Evolutionary conservation across 305 asterid genomes (phyloP).

Genomic region (Salvia sclarea): DNA sequence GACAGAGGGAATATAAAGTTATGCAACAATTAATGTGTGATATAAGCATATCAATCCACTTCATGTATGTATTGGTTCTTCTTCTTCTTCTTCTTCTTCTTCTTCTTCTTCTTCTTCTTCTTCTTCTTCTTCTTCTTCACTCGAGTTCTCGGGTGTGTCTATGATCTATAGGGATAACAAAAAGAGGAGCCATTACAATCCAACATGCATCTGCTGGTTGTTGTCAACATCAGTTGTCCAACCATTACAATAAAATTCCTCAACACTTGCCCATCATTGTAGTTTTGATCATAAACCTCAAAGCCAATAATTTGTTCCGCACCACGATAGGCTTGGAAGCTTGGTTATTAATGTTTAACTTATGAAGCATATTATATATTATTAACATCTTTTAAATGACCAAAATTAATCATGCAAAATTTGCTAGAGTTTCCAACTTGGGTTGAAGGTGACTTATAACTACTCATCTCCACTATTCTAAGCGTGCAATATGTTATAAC

Average conservation of each 20-base stretch:
- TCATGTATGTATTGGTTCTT: no score
- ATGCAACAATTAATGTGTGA: no score
- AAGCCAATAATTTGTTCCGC: background rate
- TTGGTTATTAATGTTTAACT: background rate
- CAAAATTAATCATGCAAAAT: background rate
- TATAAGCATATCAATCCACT: no score
- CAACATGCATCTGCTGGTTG: no score
- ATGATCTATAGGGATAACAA: background rate
- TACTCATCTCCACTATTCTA: background rate
- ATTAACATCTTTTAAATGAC: background rate
- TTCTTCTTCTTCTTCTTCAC: no score
- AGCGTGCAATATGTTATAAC: background rate
- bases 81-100: no score
- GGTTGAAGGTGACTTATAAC: no score
- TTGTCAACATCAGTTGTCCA: slow-evolving; percentile 4
- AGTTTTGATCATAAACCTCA: slow-evolving; percentile 18
- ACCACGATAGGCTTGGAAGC: background rate
- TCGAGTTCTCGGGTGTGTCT: background rate
- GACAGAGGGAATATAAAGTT: no score
- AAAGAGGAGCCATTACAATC: background rate
- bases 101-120: background rate
- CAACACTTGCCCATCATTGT: background rate
- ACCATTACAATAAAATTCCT: background rate
- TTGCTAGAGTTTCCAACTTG: background rate
- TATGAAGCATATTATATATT: background rate